Evolutionary conservation across 163 green algal species (phyloP).

Genomic region (Chloromonas sp.): DNA sequence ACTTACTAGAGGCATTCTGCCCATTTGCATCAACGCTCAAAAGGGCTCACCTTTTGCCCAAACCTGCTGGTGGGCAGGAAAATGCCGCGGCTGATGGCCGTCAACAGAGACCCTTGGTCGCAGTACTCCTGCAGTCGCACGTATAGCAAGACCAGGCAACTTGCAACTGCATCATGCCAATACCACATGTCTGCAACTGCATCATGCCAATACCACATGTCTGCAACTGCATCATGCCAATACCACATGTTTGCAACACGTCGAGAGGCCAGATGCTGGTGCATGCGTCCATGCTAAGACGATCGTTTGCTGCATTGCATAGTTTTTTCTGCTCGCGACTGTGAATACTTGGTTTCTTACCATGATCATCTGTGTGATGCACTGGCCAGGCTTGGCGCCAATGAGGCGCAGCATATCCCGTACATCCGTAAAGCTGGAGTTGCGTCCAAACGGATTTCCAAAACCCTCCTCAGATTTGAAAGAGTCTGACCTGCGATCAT

Average conservation of each 20-base stretch:
- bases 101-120: constrained; percentile 40
- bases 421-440: not conserved
- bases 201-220: too few relatives aligned
- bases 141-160: too few relatives aligned
- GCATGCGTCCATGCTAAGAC: too few relatives aligned
- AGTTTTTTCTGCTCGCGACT: too few relatives aligned
- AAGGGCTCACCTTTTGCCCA: not conserved
- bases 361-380: constrained; percentile 13
- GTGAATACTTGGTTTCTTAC: not conserved
- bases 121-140: constrained; percentile 38
- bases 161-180: too few relatives aligned
- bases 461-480: constrained; percentile 4
- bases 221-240: too few relatives aligned
- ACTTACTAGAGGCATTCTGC: too few relatives aligned
- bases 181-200: too few relatives aligned
- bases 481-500: not conserved
- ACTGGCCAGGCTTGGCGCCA: constrained; percentile 5
- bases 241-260: too few relatives aligned
- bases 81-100: constrained; percentile 30
- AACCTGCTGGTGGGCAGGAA: constrained; percentile 12
- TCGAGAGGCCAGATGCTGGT: too few relatives aligned
- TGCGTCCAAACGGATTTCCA: not conserved
- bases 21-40: too few relatives aligned
- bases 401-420: constrained; percentile 8
- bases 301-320: too few relatives aligned